phyloP scores from a whole-genome alignment of 805 yeast species.

The Priceomyces carsonii region DNA sequence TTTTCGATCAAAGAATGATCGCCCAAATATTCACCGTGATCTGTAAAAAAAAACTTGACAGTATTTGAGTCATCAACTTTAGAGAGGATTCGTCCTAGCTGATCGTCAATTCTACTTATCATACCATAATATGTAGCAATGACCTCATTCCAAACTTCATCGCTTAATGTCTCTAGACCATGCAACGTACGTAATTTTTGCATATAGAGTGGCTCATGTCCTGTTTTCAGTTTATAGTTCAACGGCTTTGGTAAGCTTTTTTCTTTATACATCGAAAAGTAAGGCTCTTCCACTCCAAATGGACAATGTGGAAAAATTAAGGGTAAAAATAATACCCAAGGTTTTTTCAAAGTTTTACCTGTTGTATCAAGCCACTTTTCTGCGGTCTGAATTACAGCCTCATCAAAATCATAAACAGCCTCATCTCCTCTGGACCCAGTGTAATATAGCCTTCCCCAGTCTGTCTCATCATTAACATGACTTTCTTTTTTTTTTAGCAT shows the following conservation, averaged over 20 bases:
- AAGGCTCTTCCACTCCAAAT: slow-evolving; percentile 16
- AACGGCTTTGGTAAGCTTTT: slow-evolving; percentile 10
- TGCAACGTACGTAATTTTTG: slow-evolving; percentile 2
- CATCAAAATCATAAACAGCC: slow-evolving; percentile 11
- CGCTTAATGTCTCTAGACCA: not conserved
- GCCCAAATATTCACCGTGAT: slow-evolving; percentile 17
- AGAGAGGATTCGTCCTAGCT: slow-evolving; percentile 16
- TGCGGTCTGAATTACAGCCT: slow-evolving; percentile 12
- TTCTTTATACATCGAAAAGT: slow-evolving; percentile 13
- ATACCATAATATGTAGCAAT: slow-evolving; percentile 16
- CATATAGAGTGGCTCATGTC: slow-evolving; percentile 9
- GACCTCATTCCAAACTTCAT: slow-evolving; percentile 13
- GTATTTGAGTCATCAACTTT: slow-evolving; percentile 8
- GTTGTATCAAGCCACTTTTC: slow-evolving; percentile 10
- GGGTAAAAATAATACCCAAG: slow-evolving; percentile 15
- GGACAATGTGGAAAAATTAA: slow-evolving; percentile 17
- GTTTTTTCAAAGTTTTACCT: slow-evolving; percentile 9
- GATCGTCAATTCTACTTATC: slow-evolving; percentile 15
- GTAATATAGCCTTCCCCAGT: slow-evolving; percentile 15
- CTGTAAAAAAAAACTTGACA: slow-evolving; percentile 13
- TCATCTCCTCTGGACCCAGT: slow-evolving; percentile 6
- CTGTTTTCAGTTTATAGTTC: slow-evolving; percentile 7
- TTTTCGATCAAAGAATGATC: slow-evolving; percentile 16
- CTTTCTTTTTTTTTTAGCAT: slow-evolving; percentile 1
- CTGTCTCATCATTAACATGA: too few relatives aligned